Evolutionary conservation across 768 basidiomycete genomes (phyloP).

Genomic region (Auriscalpium orientale): DNA sequence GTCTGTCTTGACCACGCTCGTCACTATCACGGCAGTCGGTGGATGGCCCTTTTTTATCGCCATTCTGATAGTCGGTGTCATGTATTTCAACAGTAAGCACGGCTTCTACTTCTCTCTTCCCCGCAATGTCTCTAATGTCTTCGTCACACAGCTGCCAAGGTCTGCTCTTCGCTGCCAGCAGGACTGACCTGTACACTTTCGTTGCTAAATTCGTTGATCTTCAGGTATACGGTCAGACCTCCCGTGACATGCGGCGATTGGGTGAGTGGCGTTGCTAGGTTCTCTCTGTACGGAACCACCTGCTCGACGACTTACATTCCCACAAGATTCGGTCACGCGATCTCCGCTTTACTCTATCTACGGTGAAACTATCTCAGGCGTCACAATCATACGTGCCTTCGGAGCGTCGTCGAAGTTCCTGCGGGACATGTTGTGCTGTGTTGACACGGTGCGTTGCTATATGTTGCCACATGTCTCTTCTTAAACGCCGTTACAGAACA

Average conservation of each 20-base stretch:
- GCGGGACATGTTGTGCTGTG: constrained; percentile 74
- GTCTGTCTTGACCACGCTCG: constrained; percentile 62
- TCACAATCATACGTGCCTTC: constrained; percentile 66
- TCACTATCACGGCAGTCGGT: constrained; percentile 72
- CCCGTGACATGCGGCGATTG: constrained; percentile 76
- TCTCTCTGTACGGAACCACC: too few relatives aligned
- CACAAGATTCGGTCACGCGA: constrained; percentile 33
- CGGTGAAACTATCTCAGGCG: constrained; percentile 45
- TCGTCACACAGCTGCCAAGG: not conserved
- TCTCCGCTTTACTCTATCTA: constrained; percentile 46
- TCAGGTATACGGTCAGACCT: constrained; percentile 72
- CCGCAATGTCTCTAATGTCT: not conserved
- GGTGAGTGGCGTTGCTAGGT: constrained; percentile 34
- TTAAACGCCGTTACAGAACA: constrained; percentile 28
- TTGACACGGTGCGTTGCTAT: constrained; percentile 57
- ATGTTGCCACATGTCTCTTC: not conserved
- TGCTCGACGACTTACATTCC: not conserved
- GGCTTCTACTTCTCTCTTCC: too few relatives aligned
- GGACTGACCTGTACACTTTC: constrained; percentile 19
- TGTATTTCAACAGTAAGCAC: constrained; percentile 69
- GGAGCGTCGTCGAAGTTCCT: constrained; percentile 84
- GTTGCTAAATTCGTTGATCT: constrained; percentile 11
- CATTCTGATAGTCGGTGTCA: constrained; percentile 41
- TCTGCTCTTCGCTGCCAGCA: constrained; percentile 26
- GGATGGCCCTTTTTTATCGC: constrained; percentile 68